phyloP scores from a whole-genome alignment of 495 filamentous ascomycete species.

The Tuber indicum region DNA sequence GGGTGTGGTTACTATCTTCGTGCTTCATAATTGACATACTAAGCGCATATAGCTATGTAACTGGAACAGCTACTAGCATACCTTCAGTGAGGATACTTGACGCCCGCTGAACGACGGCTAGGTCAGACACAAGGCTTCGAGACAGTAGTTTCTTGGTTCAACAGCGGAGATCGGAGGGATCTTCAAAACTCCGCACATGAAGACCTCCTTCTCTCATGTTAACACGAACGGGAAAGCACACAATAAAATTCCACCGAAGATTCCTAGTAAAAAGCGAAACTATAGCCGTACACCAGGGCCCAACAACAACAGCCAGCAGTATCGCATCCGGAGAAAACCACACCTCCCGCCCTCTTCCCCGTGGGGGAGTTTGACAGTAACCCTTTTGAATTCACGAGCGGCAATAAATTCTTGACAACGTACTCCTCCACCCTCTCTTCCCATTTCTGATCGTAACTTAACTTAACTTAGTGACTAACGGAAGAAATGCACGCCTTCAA shows the following conservation, averaged over 20 bases:
- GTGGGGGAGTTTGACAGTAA: constrained; percentile 60
- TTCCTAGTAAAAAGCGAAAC: constrained; percentile 51
- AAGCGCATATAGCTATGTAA: too few species aligned
- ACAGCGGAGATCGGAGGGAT: constrained; percentile 48
- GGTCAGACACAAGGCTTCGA: too few species aligned
- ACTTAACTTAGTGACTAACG: neutral
- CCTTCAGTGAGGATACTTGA: too few species aligned
- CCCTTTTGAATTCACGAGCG: constrained; percentile 57
- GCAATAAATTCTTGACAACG: constrained; percentile 59
- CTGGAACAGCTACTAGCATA: too few species aligned
- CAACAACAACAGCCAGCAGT: constrained; percentile 49
- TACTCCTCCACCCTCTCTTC: neutral
- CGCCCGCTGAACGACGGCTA: too few species aligned
- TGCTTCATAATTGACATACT: too few species aligned
- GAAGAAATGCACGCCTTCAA: constrained; percentile 52
- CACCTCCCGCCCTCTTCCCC: constrained; percentile 52
- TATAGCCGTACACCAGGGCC: constrained; percentile 52
- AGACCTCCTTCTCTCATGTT: constrained; percentile 41
- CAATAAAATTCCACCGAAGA: constrained; percentile 60
- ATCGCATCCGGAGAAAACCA: constrained; percentile 50
- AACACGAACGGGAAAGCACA: constrained; percentile 49
- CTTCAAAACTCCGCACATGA: constrained; percentile 61
- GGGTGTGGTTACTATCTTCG: too few species aligned
- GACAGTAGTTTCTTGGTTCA: constrained; percentile 52
- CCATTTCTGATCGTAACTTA: neutral